phyloP scores from a whole-genome alignment of 2,329 filamentous ascomycete species.

The Fusarium heterosporum region DNA sequence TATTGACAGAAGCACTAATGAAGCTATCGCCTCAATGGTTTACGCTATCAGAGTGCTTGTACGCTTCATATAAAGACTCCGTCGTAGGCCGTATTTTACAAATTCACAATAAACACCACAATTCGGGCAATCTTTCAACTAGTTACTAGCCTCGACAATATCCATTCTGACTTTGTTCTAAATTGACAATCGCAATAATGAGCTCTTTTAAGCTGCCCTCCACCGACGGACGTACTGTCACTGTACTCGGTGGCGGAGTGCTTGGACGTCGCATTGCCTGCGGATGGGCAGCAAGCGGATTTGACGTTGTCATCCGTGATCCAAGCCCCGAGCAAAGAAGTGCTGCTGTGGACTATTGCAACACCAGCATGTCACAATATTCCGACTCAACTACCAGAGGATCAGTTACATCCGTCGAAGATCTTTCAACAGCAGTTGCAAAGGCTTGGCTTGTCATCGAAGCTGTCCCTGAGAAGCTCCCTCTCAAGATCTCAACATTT shows the following conservation, averaged over 20 bases:
- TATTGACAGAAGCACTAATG: not conserved
- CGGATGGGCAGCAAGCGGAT: slow-evolving; percentile 21
- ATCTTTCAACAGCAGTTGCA: not conserved
- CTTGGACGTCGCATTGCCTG: slow-evolving; percentile 15
- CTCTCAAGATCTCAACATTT: slow-evolving; percentile 19
- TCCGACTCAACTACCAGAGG: not conserved
- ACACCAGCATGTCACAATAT: not conserved
- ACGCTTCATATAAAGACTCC: not conserved
- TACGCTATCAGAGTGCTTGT: not conserved
- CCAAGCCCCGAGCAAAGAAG: slow-evolving; percentile 11
- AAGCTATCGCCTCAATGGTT: not conserved
- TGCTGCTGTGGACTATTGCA: slow-evolving; percentile 12
- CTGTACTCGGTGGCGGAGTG: slow-evolving; percentile 6
- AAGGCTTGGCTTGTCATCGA: slow-evolving; percentile 20
- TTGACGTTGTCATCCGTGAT: slow-evolving; percentile 13
- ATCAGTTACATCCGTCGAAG: not conserved
- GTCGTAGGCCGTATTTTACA: not conserved
- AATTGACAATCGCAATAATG: not conserved
- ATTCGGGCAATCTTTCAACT: not conserved
- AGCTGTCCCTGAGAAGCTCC: slow-evolving; percentile 10
- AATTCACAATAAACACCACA: not conserved
- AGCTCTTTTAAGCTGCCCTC: slow-evolving; percentile 4
- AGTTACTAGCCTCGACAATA: too few relatives aligned
- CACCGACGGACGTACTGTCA: not conserved
- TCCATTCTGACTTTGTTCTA: accelerated